A percentile compares a stretch with the other conserved stretches of the same genome.
Evolutionary conservation across 2,329 filamentous ascomycete genomes (phyloP).

Genomic region (Xylaria sp.): DNA sequence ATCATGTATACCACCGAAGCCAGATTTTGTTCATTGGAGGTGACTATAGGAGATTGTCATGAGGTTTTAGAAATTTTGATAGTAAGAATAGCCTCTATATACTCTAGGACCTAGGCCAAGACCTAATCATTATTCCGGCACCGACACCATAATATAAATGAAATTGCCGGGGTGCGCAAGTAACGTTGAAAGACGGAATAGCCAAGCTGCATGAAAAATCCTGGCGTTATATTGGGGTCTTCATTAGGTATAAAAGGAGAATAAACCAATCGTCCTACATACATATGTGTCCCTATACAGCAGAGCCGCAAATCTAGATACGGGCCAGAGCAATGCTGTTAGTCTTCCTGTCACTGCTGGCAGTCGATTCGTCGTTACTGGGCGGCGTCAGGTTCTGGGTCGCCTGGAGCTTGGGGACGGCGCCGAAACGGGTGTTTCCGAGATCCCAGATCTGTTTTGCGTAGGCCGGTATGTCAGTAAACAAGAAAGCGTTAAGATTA

Average conservation of each 20-base stretch:
- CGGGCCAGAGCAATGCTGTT: slow-evolving; percentile 22
- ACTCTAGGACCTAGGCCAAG: neutral
- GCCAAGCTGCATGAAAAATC: neutral
- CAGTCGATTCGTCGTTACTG: slow-evolving; percentile 12
- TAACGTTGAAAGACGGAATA: neutral
- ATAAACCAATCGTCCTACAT: neutral
- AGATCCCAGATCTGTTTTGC: slow-evolving; percentile 68
- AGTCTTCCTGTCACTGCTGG: slow-evolving; percentile 34
- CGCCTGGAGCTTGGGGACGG: slow-evolving; percentile 64
- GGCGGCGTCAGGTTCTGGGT: slow-evolving; percentile 49
- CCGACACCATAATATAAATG: neutral
- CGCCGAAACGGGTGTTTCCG: slow-evolving; percentile 68
- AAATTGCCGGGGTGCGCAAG: neutral
- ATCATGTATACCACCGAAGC: no score
- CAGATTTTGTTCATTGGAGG: neutral
- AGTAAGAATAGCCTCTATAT: neutral
- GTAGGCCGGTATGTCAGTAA: slow-evolving; percentile 19
- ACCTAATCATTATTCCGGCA: neutral
- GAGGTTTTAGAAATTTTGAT: no score
- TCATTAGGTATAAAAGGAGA: neutral
- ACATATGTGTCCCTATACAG: slow-evolving; percentile 1
- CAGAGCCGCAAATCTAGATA: slow-evolving; percentile 7
- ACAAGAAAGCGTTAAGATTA: neutral
- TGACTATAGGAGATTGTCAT: neutral
- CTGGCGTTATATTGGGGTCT: neutral